phyloP scores from a whole-genome alignment of 2,329 filamentous ascomycete species.

The Fusarium subglutinans region DNA sequence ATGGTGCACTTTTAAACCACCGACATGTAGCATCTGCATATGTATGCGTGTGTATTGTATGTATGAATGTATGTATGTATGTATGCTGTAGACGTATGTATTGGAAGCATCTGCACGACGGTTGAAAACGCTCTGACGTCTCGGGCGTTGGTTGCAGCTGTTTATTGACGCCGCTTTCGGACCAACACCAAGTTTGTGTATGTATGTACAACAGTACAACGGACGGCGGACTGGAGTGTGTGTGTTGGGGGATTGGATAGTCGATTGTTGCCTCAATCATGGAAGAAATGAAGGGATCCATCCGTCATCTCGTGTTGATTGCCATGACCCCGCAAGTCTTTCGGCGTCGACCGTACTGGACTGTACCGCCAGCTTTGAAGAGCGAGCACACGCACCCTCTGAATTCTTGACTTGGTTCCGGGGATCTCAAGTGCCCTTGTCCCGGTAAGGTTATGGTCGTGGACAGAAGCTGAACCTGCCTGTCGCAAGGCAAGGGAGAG shows the following conservation, averaged over 20 bases:
- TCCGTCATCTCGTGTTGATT: slow-evolving; percentile 46
- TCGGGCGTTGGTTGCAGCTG: background rate
- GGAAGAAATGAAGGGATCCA: slow-evolving; percentile 43
- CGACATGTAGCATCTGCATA: background rate
- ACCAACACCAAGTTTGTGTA: background rate
- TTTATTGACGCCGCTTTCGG: slow-evolving; percentile 8
- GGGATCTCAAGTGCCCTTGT: slow-evolving; percentile 32
- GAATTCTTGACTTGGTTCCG: slow-evolving; percentile 16
- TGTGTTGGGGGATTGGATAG: background rate
- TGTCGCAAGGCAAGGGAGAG: slow-evolving; percentile 22
- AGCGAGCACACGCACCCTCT: slow-evolving; percentile 16
- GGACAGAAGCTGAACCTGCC: slow-evolving; percentile 33
- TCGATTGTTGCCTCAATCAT: slow-evolving; percentile 9
- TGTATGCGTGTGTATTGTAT: background rate
- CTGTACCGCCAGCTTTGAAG: slow-evolving; percentile 29
- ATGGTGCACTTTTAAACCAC: background rate
- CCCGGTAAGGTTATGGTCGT: background rate
- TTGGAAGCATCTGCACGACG: slow-evolving; percentile 24
- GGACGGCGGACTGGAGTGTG: slow-evolving; percentile 7
- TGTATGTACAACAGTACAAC: background rate
- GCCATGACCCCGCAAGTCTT: slow-evolving; percentile 39
- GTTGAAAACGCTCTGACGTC: slow-evolving; percentile 16
- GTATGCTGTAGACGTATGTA: background rate
- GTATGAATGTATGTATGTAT: background rate
- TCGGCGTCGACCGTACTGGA: slow-evolving; percentile 41